These are phyloP conservation scores for Candida maltosa DNA, from an alignment of 805 yeast genomes.

Conservation along the genomic window DNA sequence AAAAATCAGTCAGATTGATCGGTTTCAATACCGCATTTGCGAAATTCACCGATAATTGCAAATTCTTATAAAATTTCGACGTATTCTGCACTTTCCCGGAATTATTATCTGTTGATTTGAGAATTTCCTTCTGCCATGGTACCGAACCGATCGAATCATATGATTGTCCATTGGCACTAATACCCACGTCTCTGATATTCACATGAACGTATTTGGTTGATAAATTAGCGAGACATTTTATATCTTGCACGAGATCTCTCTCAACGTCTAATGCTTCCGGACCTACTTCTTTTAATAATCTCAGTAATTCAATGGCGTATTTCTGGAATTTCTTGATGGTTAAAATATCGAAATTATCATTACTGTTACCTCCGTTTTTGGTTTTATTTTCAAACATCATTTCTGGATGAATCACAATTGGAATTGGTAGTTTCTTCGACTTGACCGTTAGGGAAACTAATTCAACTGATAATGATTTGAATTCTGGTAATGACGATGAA, in stretches of 20 bases:
- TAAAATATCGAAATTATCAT: slow-evolving; percentile 29
- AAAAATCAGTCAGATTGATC: slow-evolving; percentile 20
- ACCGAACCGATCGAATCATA: slow-evolving; percentile 10
- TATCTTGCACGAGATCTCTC: slow-evolving; percentile 22
- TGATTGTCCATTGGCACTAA: slow-evolving; percentile 9
- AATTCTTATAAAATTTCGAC: slow-evolving; percentile 16
- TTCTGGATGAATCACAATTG: slow-evolving; percentile 32
- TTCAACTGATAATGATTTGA: slow-evolving; percentile 26
- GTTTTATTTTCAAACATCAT: slow-evolving; percentile 30
- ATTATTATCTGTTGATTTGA: slow-evolving; percentile 1
- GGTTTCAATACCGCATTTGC: slow-evolving; percentile 16
- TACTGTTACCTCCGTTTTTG: slow-evolving; percentile 8
- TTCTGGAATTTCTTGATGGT: slow-evolving; percentile 30
- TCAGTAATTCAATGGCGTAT: slow-evolving; percentile 26
- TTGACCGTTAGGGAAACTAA: slow-evolving; percentile 27
- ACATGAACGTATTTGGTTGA: slow-evolving; percentile 25
- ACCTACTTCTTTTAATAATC: slow-evolving; percentile 20
- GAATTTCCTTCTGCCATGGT: slow-evolving; percentile 17
- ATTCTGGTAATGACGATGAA: slow-evolving; percentile 18
- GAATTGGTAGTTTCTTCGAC: slow-evolving; percentile 30
- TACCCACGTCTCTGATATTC: slow-evolving; percentile 15
- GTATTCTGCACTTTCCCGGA: slow-evolving; percentile 10
- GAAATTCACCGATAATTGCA: slow-evolving; percentile 24
- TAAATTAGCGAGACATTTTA: slow-evolving; percentile 30
- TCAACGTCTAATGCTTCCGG: slow-evolving; percentile 22